Percentiles rank a stretch among this genome's conserved stretches.
Conservation (phyloP, 768 basidiomycete genomes). For the Bullera alba region DNA sequence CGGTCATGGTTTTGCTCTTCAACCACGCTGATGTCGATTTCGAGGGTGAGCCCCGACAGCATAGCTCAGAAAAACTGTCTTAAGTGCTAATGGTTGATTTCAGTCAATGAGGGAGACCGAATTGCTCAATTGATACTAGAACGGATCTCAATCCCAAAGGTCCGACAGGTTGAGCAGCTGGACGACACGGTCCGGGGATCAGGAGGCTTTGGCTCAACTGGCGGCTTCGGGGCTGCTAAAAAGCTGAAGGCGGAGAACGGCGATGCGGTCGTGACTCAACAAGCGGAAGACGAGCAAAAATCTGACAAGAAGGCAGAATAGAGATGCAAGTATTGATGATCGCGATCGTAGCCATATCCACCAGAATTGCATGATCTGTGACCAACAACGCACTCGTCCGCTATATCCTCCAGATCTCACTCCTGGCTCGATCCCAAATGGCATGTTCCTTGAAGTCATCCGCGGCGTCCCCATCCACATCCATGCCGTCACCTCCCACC, state of each 20-base stretch:
- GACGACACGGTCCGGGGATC: constrained; percentile 76
- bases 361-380: no score
- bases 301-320: no score
- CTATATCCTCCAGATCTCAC: constrained; percentile 49
- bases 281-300: no score
- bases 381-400: no score
- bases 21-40: constrained; percentile 88
- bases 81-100: background rate
- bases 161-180: constrained; percentile 81
- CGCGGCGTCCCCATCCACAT: constrained; percentile 24
- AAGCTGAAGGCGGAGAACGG: constrained; percentile 12
- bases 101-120: constrained; percentile 90
- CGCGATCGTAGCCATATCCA: no score
- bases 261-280: background rate
- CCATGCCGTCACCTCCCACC: constrained; percentile 4
- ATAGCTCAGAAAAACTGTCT: background rate
- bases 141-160: constrained; percentile 74
- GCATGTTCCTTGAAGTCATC: constrained; percentile 37
- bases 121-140: constrained; percentile 93
- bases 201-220: constrained; percentile 91
- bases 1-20: constrained; percentile 84
- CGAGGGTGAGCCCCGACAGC: constrained; percentile 56
- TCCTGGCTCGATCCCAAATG: constrained; percentile 47
- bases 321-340: no score
- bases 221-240: constrained; percentile 53